phyloP scores from a whole-genome alignment of 2,329 filamentous ascomycete genomes.

The Nigrospora sphaerica region DNA sequence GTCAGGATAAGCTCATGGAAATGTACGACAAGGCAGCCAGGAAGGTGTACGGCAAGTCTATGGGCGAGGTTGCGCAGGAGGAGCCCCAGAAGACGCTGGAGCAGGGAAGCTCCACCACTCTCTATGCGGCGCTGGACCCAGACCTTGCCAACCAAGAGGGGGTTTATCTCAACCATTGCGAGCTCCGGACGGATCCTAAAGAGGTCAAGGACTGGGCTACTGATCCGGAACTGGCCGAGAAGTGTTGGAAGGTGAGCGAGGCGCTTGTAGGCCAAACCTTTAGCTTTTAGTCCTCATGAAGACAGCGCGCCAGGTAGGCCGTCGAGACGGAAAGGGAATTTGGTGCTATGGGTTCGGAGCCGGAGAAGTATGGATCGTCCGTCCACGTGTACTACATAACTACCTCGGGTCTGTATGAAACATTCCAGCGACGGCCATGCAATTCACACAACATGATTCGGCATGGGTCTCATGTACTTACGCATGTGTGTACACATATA shows the following conservation, averaged over 20 bases:
- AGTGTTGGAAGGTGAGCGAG: slow-evolving; percentile 29
- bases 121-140: slow-evolving; percentile 36
- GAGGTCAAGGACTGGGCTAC: slow-evolving; percentile 24
- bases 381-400: too few relatives aligned
- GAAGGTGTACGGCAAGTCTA: slow-evolving; percentile 16
- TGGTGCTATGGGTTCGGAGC: too few relatives aligned
- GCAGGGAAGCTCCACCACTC: slow-evolving; percentile 32
- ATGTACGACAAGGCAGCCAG: slow-evolving; percentile 9
- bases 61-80: slow-evolving; percentile 9
- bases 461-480: too few relatives aligned
- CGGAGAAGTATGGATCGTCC: too few relatives aligned
- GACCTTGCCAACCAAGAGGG: slow-evolving; percentile 21
- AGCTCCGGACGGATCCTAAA: slow-evolving; percentile 18
- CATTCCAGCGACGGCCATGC: too few relatives aligned
- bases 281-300: slow-evolving; percentile 7
- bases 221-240: slow-evolving; percentile 25
- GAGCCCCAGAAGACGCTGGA: slow-evolving; percentile 25
- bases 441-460: too few relatives aligned
- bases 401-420: too few relatives aligned
- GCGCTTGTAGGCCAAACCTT: slow-evolving; percentile 28
- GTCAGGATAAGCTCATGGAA: slow-evolving; percentile 8
- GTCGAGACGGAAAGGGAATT: too few relatives aligned
- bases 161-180: slow-evolving; percentile 26
- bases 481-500: too few relatives aligned
- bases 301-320: too few relatives aligned